Conservation (phyloP, 202 grass and related monocot genomes). For the Musa balbisiana region DNA sequence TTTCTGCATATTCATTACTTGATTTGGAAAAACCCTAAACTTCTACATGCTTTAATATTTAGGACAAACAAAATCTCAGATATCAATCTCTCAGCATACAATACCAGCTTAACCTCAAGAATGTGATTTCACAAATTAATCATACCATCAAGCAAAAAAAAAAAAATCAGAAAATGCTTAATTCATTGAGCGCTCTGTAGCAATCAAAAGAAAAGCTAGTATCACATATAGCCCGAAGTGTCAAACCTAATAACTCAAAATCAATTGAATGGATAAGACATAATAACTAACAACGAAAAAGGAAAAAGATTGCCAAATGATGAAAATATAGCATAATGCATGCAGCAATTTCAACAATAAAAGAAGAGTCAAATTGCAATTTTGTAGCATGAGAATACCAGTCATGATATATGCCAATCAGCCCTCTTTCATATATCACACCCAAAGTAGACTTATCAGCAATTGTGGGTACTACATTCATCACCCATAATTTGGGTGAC, state of each 20-base stretch:
- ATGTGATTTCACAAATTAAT: not conserved
- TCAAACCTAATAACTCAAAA: not conserved
- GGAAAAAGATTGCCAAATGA: too few relatives aligned
- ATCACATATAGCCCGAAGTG: not conserved
- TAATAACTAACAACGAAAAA: too few relatives aligned
- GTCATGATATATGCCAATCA: slow-evolving; percentile 99
- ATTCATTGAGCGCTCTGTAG: not conserved
- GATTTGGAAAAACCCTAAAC: too few relatives aligned
- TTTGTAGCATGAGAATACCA: slow-evolving; percentile 40
- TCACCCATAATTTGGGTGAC: slow-evolving; percentile 86
- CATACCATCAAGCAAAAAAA: not conserved
- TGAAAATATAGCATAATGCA: not conserved
- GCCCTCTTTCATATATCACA: slow-evolving; percentile 80
- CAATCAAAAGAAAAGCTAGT: not conserved
- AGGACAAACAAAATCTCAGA: too few relatives aligned
- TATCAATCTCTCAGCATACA: too few relatives aligned
- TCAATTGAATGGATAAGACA: too few relatives aligned
- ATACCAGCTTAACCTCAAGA: not conserved
- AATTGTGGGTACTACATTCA: slow-evolving; percentile 91
- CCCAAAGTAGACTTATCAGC: slow-evolving; percentile 53
- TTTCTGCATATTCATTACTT: too few relatives aligned
- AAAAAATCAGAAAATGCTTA: not conserved
- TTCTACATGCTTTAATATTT: too few relatives aligned
- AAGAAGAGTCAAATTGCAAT: not conserved
- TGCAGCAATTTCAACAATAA: not conserved